These are phyloP conservation scores for Penicillium decumbens DNA, from an alignment of 2,329 filamentous ascomycete species.

Conservation along the genomic window DNA sequence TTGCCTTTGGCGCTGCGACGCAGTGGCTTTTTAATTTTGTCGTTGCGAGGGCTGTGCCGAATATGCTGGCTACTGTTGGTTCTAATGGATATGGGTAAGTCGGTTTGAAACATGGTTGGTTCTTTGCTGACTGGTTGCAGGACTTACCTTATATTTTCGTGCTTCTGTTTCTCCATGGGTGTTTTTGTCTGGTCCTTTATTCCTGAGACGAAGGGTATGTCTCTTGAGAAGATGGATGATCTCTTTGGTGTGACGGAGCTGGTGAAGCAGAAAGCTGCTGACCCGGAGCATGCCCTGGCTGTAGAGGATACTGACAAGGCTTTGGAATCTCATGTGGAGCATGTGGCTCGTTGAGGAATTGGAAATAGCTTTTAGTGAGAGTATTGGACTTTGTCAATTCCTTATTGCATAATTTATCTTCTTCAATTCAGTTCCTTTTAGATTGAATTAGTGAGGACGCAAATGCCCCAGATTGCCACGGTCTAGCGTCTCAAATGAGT, in stretches of 20 bases:
- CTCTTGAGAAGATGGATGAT: constrained; percentile 62
- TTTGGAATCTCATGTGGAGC: constrained; percentile 13
- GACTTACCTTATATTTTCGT: constrained; percentile 65
- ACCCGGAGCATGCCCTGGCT: constrained; percentile 15
- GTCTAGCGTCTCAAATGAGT: too few relatives aligned
- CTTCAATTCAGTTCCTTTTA: not conserved
- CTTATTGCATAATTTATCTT: not conserved
- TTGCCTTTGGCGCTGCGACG: constrained; percentile 62
- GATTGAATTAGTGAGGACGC: not conserved
- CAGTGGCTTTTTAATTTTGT: constrained; percentile 74
- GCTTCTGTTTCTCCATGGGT: constrained; percentile 62
- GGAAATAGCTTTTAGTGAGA: not conserved
- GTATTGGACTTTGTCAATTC: not conserved
- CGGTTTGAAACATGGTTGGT: not conserved
- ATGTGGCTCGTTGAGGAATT: not conserved
- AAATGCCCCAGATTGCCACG: too few relatives aligned
- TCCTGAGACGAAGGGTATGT: constrained; percentile 67
- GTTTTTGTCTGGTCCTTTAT: constrained; percentile 64
- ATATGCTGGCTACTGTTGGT: constrained; percentile 59
- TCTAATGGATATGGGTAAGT: constrained; percentile 47
- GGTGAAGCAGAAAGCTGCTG: constrained; percentile 18
- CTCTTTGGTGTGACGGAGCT: constrained; percentile 58
- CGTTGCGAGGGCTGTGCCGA: constrained; percentile 62
- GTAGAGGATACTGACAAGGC: constrained; percentile 7
- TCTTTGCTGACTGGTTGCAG: constrained; percentile 43